phyloP scores from a whole-genome alignment of 176 grass and related monocot genomes.

The Carex pumila region DNA sequence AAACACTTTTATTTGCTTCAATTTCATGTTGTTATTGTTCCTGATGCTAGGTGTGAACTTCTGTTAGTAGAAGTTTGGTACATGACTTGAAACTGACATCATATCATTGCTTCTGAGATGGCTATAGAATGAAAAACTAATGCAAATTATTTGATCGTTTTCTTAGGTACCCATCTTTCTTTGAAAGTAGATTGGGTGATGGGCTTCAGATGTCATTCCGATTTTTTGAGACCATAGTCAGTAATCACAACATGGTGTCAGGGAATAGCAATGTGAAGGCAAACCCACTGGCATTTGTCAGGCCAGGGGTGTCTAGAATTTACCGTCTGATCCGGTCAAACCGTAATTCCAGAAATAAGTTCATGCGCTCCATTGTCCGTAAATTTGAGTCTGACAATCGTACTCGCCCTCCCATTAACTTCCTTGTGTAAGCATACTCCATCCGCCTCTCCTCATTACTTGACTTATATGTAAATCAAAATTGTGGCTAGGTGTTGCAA shows the following conservation, averaged over 20 bases:
- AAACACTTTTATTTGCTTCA: background rate
- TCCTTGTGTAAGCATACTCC: slow-evolving; percentile 71
- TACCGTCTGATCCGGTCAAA: slow-evolving; percentile 86
- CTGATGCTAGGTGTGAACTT: background rate
- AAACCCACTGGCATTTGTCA: slow-evolving; percentile 77
- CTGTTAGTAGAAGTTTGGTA: background rate
- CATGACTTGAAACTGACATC: background rate
- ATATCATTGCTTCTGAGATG: background rate
- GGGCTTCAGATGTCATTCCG: slow-evolving; percentile 85
- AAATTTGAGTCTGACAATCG: slow-evolving; percentile 68
- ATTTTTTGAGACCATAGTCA: slow-evolving; percentile 71
- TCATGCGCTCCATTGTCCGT: slow-evolving; percentile 81
- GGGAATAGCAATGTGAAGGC: slow-evolving; percentile 42
- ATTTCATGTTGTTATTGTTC: background rate
- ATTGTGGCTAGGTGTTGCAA: background rate
- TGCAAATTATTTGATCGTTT: slow-evolving; percentile 9
- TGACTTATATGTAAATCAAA: background rate
- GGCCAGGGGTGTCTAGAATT: slow-evolving; percentile 83
- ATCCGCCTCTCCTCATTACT: background rate
- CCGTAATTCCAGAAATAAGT: slow-evolving; percentile 93
- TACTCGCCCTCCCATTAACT: slow-evolving; percentile 51
- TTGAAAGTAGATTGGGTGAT: slow-evolving; percentile 92
- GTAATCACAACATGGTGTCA: slow-evolving; percentile 45
- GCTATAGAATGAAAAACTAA: background rate
- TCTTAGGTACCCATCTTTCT: slow-evolving; percentile 89